Conservation (phyloP, 2,329 filamentous ascomycete genomes). For the Beauveria scarabaeidicola region DNA sequence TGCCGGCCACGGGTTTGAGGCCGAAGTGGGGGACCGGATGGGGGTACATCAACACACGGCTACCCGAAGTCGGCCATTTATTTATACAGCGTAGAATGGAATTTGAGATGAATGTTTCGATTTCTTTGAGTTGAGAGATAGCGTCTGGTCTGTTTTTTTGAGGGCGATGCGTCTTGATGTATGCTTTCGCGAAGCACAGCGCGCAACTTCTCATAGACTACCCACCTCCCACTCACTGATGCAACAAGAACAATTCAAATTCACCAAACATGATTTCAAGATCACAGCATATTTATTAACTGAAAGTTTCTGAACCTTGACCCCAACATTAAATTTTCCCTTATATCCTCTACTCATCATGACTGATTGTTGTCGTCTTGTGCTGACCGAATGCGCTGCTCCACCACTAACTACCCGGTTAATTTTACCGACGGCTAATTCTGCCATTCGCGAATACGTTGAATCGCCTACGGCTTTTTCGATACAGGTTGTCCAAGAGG, state of each 20-base stretch:
- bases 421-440: slow-evolving; percentile 9
- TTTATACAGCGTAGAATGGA: too few relatives aligned
- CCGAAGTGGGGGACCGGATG: slow-evolving; percentile 21
- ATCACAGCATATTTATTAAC: too few relatives aligned
- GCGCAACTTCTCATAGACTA: too few relatives aligned
- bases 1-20: slow-evolving; percentile 18
- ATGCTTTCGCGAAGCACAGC: neutral
- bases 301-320: too few relatives aligned
- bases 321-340: too few relatives aligned
- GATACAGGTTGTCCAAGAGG: too few relatives aligned
- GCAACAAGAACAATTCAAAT: too few relatives aligned
- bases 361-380: neutral
- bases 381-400: neutral
- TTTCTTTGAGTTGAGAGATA: too few relatives aligned
- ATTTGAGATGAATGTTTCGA: neutral
- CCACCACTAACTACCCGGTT: neutral
- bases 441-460: neutral
- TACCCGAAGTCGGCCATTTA: slow-evolving; percentile 13
- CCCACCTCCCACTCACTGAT: too few relatives aligned
- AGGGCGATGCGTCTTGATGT: too few relatives aligned
- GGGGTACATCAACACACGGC: slow-evolving; percentile 22
- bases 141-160: too few relatives aligned
- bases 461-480: neutral
- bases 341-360: neutral
- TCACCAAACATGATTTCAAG: too few relatives aligned